Evolutionary conservation across 306 rosid species (phyloP), one percentile per base, ranked within the genome.

Genomic region (Notholithocarpus densiflorus): DNA sequence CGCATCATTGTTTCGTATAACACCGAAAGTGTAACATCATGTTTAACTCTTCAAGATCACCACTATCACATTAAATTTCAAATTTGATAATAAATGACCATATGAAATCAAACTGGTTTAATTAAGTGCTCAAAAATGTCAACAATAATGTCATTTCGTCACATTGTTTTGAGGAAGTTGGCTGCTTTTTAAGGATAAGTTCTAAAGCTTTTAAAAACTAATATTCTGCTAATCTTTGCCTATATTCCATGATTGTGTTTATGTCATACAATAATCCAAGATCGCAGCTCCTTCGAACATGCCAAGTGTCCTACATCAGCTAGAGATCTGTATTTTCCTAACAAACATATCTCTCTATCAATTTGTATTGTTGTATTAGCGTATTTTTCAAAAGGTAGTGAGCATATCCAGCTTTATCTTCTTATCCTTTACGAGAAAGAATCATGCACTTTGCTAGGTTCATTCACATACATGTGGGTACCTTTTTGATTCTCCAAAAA

Each of bases 341-440:
- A 5, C 70, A 48, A 59, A 24, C 65, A 59, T 11, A 13, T 24
- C 71, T 52, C 75, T 13, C 75, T 56, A 64, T 56, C 68, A 15
- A 13, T 70, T 40, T n/a, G 32, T 40, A 24, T 27, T 7, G 29
- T 37, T 10, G 26, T 27, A 32, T 66, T 66, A 34, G 68, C 40
- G 70, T 29, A 75, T 56, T 55, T 76, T 76, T 72, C 51, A 56
- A 68, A 76, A 40, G 83, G 71, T 60, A 55, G 77, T 19, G 69
- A 78, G 80, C 85, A 80, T 76, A 71, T 83, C 88, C 82, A 45
- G 79, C 68, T 75, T 62, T 75, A 83, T 86, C 82, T 77, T 71
- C 90, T 86, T 84, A 82, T 86, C 89, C 85, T 77, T 10, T 69
- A 18, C 73, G 57, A 24, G 17, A 55, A 37, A 71, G 81, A 75